Evolutionary conservation across 257 asterid species (phyloP).

Genomic region (Dorcoceras hygrometricum): DNA sequence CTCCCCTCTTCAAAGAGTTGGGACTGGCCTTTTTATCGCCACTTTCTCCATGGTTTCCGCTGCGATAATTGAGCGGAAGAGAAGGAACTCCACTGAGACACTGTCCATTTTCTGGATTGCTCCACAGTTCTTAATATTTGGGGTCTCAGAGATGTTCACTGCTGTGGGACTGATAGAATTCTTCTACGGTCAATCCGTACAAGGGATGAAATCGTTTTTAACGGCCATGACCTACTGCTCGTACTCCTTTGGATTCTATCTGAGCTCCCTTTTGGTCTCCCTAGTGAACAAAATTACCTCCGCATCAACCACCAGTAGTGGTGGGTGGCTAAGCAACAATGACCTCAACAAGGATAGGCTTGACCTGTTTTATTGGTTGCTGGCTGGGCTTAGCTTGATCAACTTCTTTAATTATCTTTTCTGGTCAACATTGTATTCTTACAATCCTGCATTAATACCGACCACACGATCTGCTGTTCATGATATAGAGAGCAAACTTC

Average conservation of each 20-base stretch:
- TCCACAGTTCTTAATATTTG: slow-evolving; percentile 68
- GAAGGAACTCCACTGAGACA: slow-evolving; percentile 28
- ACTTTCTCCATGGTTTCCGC: slow-evolving; percentile 77
- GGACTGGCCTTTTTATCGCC: slow-evolving; percentile 60
- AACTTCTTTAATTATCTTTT: slow-evolving; percentile 66
- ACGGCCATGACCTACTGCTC: slow-evolving; percentile 76
- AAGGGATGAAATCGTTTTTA: slow-evolving; percentile 69
- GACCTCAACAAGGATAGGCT: slow-evolving; percentile 64
- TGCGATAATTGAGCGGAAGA: slow-evolving; percentile 51
- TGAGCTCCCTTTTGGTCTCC: slow-evolving; percentile 60
- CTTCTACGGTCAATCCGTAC: slow-evolving; percentile 56
- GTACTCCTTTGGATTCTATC: slow-evolving; percentile 62
- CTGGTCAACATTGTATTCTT: slow-evolving; percentile 69
- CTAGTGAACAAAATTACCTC: slow-evolving; percentile 51
- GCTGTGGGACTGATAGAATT: slow-evolving; percentile 72
- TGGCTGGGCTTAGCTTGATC: slow-evolving; percentile 59
- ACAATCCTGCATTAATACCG: slow-evolving; percentile 33
- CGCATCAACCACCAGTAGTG: slow-evolving; percentile 4
- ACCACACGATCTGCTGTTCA: background rate
- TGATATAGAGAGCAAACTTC: background rate
- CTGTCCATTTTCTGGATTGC: slow-evolving; percentile 72
- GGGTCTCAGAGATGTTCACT: slow-evolving; percentile 71
- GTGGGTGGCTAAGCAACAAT: slow-evolving; percentile 64
- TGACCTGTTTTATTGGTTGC: slow-evolving; percentile 70
- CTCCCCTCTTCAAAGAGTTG: slow-evolving; percentile 61